Evolutionary conservation across 1,139 yeast genomes (phyloP), one percentile per base, ranked within the genome.

Genomic region (Debaryomyces coudertii): DNA sequence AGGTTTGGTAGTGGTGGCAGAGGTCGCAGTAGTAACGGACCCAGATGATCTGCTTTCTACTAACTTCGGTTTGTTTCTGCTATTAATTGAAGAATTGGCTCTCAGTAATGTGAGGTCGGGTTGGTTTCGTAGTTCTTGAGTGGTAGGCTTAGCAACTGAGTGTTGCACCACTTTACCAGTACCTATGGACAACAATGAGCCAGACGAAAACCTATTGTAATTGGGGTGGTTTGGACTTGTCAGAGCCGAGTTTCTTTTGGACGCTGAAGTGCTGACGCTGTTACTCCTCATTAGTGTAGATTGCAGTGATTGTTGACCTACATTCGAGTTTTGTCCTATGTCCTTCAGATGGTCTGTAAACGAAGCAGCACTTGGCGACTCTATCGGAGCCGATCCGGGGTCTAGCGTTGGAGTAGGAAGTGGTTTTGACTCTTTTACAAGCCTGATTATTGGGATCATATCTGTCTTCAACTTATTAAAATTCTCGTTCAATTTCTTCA

Each of bases 341-440:
- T 51, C 22, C 29, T 38, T 36, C 27, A 50, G 34, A 36, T 54
- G 60, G 36, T 46, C 50, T 40, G 63, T 58, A 47, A 60, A 56
- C n/a, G 62, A 41, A 4, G 71, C 62, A 36, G 57, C 58, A 0
- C 74, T 66, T 4, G 77, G 77, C 34, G 73, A 69, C 22, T 68
- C 70, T 33, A 64, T 50, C 5, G 58, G 51, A 2, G 64, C 57
- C 4, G 67, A 57, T 3, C 75, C 72, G 0, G 77, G 74, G 47
- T 69, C 79, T 34, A 74, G 53, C 1, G 80, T 77, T 3, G 85
- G 85, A 0, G 82, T 77, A 0, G 85, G 85, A 33, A 80, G 65
- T 2, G 85, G 85, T 56, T 80, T 80, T 27, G 74, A 69, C 48
- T 80, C 84, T 50, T 80, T 80, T 14, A 79, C 61, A 37, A 77